These are phyloP conservation scores for Pseudomonodictys pantanalensis DNA, from an alignment of 495 filamentous ascomycete genomes.

Conservation along the genomic window DNA sequence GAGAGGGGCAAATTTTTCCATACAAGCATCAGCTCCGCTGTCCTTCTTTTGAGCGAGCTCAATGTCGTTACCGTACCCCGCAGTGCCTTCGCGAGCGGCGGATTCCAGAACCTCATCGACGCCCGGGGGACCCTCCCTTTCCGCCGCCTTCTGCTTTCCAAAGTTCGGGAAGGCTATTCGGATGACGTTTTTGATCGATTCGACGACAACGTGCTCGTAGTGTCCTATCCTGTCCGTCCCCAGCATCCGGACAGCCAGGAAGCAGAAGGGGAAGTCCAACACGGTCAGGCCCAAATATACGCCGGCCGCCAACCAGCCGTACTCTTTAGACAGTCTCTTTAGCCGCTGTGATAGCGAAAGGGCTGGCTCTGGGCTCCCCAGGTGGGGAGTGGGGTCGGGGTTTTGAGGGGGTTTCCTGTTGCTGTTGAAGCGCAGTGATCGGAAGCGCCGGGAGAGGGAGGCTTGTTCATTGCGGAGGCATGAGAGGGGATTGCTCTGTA, in stretches of 20 bases:
- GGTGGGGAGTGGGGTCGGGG: constrained; percentile 37
- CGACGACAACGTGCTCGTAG: constrained; percentile 48
- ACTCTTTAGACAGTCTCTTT: constrained; percentile 83
- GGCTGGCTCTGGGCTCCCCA: constrained; percentile 33
- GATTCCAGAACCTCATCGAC: constrained; percentile 18
- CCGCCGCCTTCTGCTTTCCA: constrained; percentile 19
- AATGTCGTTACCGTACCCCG: constrained; percentile 45
- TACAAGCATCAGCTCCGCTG: constrained; percentile 54
- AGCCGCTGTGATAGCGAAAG: constrained; percentile 65
- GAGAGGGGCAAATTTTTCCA: constrained; percentile 35
- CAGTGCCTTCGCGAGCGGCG: constrained; percentile 14
- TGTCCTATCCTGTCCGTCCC: constrained; percentile 81
- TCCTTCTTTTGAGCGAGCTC: constrained; percentile 32
- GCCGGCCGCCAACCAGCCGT: constrained; percentile 90
- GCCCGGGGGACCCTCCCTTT: not conserved
- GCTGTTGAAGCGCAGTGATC: constrained; percentile 31
- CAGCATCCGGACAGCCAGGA: constrained; percentile 74
- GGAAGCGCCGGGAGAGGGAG: constrained; percentile 17
- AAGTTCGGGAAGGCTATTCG: constrained; percentile 47
- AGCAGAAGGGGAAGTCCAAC: constrained; percentile 94
- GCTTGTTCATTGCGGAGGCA: not conserved
- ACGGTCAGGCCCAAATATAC: constrained; percentile 81
- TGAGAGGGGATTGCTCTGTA: not conserved
- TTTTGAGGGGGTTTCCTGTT: constrained; percentile 23
- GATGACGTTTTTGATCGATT: constrained; percentile 46